phyloP scores from a whole-genome alignment of 805 yeast species.

The Komagataella kurtzmanii region DNA sequence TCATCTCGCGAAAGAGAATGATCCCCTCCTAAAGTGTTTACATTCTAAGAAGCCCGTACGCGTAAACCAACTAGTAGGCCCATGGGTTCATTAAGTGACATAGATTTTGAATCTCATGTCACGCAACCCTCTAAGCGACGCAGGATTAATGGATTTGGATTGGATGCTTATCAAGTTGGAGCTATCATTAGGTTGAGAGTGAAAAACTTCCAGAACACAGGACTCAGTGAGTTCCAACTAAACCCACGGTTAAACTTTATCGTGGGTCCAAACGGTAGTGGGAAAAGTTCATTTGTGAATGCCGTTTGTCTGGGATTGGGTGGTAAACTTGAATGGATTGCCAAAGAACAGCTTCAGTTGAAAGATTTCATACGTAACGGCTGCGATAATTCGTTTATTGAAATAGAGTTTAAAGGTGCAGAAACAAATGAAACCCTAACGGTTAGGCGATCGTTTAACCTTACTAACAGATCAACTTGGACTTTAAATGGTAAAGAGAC shows the following conservation, averaged over 20 bases:
- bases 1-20: neutral
- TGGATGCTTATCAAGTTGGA: slow-evolving; percentile 26
- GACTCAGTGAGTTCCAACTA: slow-evolving; percentile 55
- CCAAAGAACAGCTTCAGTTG: slow-evolving; percentile 46
- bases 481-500: slow-evolving; percentile 25
- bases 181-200: slow-evolving; percentile 36
- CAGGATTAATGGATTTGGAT: slow-evolving; percentile 6
- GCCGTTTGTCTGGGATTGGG: slow-evolving; percentile 85
- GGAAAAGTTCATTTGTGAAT: slow-evolving; percentile 86
- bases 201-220: slow-evolving; percentile 55
- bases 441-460: slow-evolving; percentile 29
- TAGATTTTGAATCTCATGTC: slow-evolving; percentile 3
- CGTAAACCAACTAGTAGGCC: neutral
- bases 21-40: neutral
- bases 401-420: slow-evolving; percentile 32
- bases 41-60: neutral
- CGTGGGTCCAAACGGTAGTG: slow-evolving; percentile 94
- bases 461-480: slow-evolving; percentile 38
- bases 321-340: slow-evolving; percentile 64
- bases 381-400: slow-evolving; percentile 27
- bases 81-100: neutral
- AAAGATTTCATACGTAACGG: slow-evolving; percentile 68
- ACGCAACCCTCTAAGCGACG: slow-evolving; percentile 9
- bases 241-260: slow-evolving; percentile 84
- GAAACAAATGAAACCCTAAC: slow-evolving; percentile 19